Percentiles rank a stretch among this genome's conserved stretches.
These are phyloP conservation scores for Mycena metata DNA, from an alignment of 768 basidiomycete genomes.

Conservation along the genomic window DNA sequence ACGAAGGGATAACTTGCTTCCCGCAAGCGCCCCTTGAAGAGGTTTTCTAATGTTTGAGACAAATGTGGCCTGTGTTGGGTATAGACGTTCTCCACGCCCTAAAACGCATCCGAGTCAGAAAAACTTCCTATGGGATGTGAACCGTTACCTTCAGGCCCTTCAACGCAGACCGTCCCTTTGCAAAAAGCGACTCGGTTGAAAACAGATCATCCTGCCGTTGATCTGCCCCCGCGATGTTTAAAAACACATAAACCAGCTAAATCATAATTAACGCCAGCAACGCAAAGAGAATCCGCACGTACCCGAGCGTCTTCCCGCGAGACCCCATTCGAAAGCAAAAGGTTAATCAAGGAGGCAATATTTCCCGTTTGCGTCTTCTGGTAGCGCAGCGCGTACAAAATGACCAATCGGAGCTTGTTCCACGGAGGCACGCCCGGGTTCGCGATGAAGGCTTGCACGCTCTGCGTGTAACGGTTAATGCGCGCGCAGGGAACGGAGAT, in stretches of 20 bases:
- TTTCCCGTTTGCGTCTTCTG: slow-evolving; percentile 90
- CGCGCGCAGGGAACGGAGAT: background rate
- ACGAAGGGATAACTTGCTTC: slow-evolving; percentile 94
- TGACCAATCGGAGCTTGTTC: slow-evolving; percentile 92
- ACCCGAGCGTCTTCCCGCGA: slow-evolving; percentile 83
- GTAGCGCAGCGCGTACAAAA: slow-evolving; percentile 93
- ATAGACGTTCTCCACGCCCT: slow-evolving; percentile 99
- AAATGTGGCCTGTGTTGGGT: slow-evolving; percentile 97
- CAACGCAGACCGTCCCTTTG: slow-evolving; percentile 92
- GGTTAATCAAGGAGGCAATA: slow-evolving; percentile 82
- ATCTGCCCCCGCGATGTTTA: slow-evolving; percentile 95
- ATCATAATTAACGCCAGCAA: slow-evolving; percentile 30
- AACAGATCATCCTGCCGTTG: slow-evolving; percentile 98
- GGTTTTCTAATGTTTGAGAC: slow-evolving; percentile 89
- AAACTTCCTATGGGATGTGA: background rate
- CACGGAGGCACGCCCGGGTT: slow-evolving; percentile 76
- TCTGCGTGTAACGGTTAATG: slow-evolving; percentile 57
- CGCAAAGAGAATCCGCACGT: slow-evolving; percentile 38
- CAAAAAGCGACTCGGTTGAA: slow-evolving; percentile 93
- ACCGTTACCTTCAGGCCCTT: slow-evolving; percentile 89
- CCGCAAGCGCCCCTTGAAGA: slow-evolving; percentile 87
- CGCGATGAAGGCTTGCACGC: slow-evolving; percentile 83
- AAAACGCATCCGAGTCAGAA: background rate
- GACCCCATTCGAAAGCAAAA: slow-evolving; percentile 82
- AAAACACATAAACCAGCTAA: slow-evolving; percentile 91